Base-by-base conservation (phyloP, 2,329 filamentous ascomycete species). In the Phialophora expanda region DNA sequence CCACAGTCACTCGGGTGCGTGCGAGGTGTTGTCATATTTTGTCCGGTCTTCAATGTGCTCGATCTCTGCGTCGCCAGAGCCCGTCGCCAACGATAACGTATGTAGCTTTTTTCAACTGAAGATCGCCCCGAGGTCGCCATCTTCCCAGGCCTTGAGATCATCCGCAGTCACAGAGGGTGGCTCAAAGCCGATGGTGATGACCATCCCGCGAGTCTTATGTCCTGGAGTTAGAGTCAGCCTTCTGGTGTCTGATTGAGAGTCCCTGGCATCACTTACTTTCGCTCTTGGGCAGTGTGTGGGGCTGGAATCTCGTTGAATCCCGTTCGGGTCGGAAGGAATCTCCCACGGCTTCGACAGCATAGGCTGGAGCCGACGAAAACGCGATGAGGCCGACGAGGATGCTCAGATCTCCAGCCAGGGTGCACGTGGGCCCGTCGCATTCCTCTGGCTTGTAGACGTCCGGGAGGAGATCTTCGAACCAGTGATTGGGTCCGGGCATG, bases 181-280 rank as follows among this genome's bases (percentile, higher is more conserved):
- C 30, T 66, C 60, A 41, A 51, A 61, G n/a, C 46, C 64, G 24
- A 67, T 67, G 26, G 65, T 59, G 48, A 67, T 46, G 26, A 67
- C 48, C 44, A 67, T 55, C 6, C 54, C 38, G 41, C 62, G 62
- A 32, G 26, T 57, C 6, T 20, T 17, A 24, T 51, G 41, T 46
- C 46, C 66, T 67, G 28, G 4, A 22, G 5, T n/a, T 4, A 9
- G 17, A 44, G 38, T 44, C 38, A 22, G 48, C 12, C 20, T 41
- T 41, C 7, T 38, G 14, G 9, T 11, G n/a, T 14, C 46, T 14
- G 30, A 61, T 30, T 24, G 34, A n/a, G 34, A 22, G 30, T n/a
- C 22, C 38, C 46, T 5, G 44, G 32, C 48, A 22, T 14, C 6
- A 64, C 65, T 67, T 55, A 67, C 65, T 61, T 26, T 53, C n/a